Evolutionary conservation across 148 eudicot genomes (phyloP).

Genomic region (Vaccinium darrowii): DNA sequence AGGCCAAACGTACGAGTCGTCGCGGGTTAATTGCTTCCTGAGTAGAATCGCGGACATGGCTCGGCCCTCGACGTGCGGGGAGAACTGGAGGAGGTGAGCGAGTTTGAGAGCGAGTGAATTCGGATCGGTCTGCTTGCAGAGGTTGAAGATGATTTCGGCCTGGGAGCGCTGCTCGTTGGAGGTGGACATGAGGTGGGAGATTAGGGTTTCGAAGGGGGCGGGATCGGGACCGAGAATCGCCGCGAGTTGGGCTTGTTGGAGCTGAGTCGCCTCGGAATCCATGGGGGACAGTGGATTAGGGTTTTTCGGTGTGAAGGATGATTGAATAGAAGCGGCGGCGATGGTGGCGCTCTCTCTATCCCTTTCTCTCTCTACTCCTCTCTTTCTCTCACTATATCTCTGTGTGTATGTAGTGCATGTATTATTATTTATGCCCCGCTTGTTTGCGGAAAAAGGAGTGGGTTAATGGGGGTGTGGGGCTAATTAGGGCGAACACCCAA

Average conservation of each 20-base stretch:
- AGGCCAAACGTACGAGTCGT: constrained; percentile 63
- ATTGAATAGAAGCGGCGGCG: not conserved
- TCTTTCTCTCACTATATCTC: not conserved
- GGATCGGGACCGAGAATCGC: constrained; percentile 71
- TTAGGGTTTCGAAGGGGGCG: constrained; percentile 65
- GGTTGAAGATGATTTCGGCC: constrained; percentile 70
- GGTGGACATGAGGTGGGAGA: constrained; percentile 76
- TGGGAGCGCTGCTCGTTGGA: constrained; percentile 74
- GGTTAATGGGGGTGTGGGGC: not conserved
- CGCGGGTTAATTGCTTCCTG: constrained; percentile 65
- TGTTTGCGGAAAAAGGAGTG: not conserved
- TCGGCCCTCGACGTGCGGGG: constrained; percentile 58
- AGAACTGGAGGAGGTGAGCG: constrained; percentile 53
- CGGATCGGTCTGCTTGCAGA: constrained; percentile 66
- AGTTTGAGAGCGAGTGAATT: constrained; percentile 66
- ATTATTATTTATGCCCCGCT: not conserved
- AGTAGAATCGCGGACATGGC: constrained; percentile 85
- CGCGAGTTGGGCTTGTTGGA: constrained; percentile 64
- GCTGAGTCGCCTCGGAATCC: constrained; percentile 47
- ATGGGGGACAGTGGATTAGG: constrained; percentile 25
- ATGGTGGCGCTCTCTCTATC: constrained; percentile 6
- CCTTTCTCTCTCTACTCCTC: not conserved
- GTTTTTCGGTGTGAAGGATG: constrained; percentile 18
- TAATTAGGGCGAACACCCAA: not conserved
- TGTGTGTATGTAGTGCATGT: too few species aligned